These are phyloP conservation scores for Colletotrichum australisinense DNA, from an alignment of 2,329 filamentous ascomycete species.

Conservation along the genomic window DNA sequence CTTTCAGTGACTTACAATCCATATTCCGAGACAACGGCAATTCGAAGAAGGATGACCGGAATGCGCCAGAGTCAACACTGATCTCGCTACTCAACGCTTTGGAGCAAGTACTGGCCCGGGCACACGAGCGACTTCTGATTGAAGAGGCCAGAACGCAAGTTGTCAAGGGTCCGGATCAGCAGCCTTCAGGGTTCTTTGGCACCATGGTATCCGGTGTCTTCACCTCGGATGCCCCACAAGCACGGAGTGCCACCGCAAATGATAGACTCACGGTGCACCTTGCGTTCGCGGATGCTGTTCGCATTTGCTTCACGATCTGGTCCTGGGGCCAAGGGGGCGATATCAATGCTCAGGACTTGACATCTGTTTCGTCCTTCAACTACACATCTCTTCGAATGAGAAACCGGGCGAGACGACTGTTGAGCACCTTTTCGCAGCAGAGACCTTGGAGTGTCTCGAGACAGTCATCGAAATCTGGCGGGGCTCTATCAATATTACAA, in stretches of 20 bases:
- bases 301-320: slow-evolving; percentile 94
- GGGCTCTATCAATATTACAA: slow-evolving; percentile 56
- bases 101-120: slow-evolving; percentile 88
- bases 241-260: slow-evolving; percentile 89
- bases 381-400: slow-evolving; percentile 93
- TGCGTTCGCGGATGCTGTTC: slow-evolving; percentile 96
- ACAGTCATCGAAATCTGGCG: slow-evolving; percentile 90
- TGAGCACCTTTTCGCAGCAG: slow-evolving; percentile 92
- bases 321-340: slow-evolving; percentile 83
- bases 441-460: slow-evolving; percentile 93
- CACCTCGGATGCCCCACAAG: slow-evolving; percentile 78
- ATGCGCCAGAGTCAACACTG: slow-evolving; percentile 76
- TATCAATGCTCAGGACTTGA: slow-evolving; percentile 68
- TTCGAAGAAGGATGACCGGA: slow-evolving; percentile 38
- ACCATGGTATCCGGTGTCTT: slow-evolving; percentile 96
- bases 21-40: slow-evolving; percentile 62
- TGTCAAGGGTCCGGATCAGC: slow-evolving; percentile 83
- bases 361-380: slow-evolving; percentile 83
- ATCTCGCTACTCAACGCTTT: slow-evolving; percentile 93
- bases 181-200: slow-evolving; percentile 84
- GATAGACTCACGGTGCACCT: slow-evolving; percentile 92
- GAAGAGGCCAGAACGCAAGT: slow-evolving; percentile 79
- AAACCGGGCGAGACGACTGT: slow-evolving; percentile 88
- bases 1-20: slow-evolving; percentile 77
- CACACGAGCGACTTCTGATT: slow-evolving; percentile 82